phyloP scores from a whole-genome alignment of 352 stramenopile species.

The Pythium aphanidermatum region DNA sequence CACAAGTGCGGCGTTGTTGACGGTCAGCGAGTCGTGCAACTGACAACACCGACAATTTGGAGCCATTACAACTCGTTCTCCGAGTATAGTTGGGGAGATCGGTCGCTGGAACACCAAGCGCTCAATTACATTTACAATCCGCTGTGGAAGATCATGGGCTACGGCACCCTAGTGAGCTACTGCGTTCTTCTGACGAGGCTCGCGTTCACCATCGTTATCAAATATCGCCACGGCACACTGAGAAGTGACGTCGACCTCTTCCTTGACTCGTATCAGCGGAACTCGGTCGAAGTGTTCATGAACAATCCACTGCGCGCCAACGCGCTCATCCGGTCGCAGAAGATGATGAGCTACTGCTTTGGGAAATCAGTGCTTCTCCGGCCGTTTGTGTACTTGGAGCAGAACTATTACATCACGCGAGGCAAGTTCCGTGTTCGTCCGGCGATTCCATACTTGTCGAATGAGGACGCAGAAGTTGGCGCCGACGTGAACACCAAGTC shows the following conservation, averaged over 20 bases:
- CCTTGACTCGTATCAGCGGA: conserved; percentile 20
- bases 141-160: conserved; percentile 14
- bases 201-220: conserved; percentile 6
- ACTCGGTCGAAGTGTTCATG: conserved; percentile 25
- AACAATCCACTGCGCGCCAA: conserved; percentile 19
- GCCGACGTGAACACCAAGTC: background rate
- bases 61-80: conserved; percentile 20
- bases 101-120: conserved; percentile 6
- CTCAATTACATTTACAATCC: conserved; percentile 14
- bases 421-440: conserved; percentile 14
- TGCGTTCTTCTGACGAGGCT: conserved; percentile 5
- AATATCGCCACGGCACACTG: conserved; percentile 10
- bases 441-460: conserved; percentile 10
- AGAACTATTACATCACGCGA: conserved; percentile 23
- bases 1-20: conserved; percentile 15
- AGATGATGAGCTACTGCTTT: conserved; percentile 21
- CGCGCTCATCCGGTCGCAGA: conserved; percentile 17
- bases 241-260: conserved; percentile 10
- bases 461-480: conserved; percentile 3
- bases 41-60: conserved; percentile 1
- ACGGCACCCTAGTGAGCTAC: conserved; percentile 10
- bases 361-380: conserved; percentile 19
- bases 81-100: conserved; percentile 21
- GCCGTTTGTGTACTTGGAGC: conserved; percentile 22
- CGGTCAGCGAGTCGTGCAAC: conserved; percentile 12